These are phyloP conservation scores for Pseudotulostoma volvatum DNA, from an alignment of 495 filamentous ascomycete genomes.

Conservation along the genomic window DNA sequence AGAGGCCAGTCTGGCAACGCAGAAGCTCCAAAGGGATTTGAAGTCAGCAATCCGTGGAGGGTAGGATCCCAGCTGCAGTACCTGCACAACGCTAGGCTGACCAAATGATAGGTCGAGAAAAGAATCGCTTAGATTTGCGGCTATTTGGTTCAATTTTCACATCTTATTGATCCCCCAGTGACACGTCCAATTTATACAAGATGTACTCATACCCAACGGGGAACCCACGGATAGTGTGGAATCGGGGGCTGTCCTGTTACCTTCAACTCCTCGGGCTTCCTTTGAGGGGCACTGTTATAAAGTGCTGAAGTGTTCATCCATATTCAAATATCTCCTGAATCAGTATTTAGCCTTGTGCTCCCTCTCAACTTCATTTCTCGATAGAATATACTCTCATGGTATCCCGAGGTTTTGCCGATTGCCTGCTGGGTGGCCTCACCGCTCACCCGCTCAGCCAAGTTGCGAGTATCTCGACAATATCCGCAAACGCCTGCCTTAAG, in stretches of 20 bases:
- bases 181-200: background rate
- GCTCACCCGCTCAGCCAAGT: too few relatives aligned
- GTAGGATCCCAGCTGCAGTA: conserved; percentile 27
- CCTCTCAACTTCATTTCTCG: conserved; percentile 32
- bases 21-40: conserved; percentile 71
- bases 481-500: too few relatives aligned
- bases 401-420: too few relatives aligned
- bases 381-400: conserved; percentile 40
- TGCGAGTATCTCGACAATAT: too few relatives aligned
- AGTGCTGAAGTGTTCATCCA: conserved; percentile 8
- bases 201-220: too few relatives aligned
- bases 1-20: conserved; percentile 76
- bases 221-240: too few relatives aligned
- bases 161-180: background rate
- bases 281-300: background rate
- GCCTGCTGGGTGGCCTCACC: too few relatives aligned
- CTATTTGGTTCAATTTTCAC: background rate
- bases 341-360: conserved; percentile 14
- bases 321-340: conserved; percentile 4
- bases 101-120: conserved; percentile 30
- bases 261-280: background rate
- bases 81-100: conserved; percentile 8
- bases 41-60: conserved; percentile 92
- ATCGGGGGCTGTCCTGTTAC: background rate
- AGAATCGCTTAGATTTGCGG: conserved; percentile 12